Percentiles rank a stretch among this genome's conserved stretches.
Conservation (phyloP, 2,329 filamentous ascomycete genomes). For the Trematosphaeria pertusa region DNA sequence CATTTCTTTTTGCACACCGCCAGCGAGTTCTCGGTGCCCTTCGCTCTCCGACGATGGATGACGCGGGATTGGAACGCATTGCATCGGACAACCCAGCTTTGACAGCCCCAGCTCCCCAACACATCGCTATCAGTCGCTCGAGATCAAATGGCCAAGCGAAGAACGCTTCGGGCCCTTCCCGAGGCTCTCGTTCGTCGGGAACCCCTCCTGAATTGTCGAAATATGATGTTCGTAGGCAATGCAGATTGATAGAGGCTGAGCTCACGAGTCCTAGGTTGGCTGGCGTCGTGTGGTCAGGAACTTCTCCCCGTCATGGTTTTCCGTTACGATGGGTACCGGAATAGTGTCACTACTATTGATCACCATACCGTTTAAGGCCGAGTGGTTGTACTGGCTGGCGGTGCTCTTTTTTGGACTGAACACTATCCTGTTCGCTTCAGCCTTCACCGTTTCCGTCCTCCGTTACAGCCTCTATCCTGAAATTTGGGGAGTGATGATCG, state of each 20-base stretch:
- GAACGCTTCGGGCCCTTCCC: constrained; percentile 6
- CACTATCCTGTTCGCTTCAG: constrained; percentile 62
- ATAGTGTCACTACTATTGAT: constrained; percentile 69
- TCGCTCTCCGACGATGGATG: constrained; percentile 29
- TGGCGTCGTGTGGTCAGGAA: constrained; percentile 47
- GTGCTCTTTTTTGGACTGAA: constrained; percentile 69
- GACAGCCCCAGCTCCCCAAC: constrained; percentile 28
- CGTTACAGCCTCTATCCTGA: constrained; percentile 71
- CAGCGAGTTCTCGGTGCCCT: neutral
- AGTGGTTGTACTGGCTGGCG: constrained; percentile 66
- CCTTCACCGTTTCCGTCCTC: constrained; percentile 61
- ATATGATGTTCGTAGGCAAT: constrained; percentile 30
- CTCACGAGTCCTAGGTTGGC: constrained; percentile 27
- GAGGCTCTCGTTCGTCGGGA: constrained; percentile 2
- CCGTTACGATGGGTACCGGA: constrained; percentile 67
- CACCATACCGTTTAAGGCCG: constrained; percentile 66
- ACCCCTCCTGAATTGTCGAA: constrained; percentile 24
- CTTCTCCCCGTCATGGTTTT: constrained; percentile 48
- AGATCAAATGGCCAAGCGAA: constrained; percentile 19
- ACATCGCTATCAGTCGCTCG: constrained; percentile 19
- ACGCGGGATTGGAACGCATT: constrained; percentile 34
- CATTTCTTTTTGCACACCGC: neutral
- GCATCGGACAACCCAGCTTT: constrained; percentile 37
- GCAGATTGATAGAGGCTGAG: too few relatives aligned
- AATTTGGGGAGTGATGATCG: constrained; percentile 70